Conservation (phyloP, 2,329 filamentous ascomycete species). For the Helotiales sp. region DNA sequence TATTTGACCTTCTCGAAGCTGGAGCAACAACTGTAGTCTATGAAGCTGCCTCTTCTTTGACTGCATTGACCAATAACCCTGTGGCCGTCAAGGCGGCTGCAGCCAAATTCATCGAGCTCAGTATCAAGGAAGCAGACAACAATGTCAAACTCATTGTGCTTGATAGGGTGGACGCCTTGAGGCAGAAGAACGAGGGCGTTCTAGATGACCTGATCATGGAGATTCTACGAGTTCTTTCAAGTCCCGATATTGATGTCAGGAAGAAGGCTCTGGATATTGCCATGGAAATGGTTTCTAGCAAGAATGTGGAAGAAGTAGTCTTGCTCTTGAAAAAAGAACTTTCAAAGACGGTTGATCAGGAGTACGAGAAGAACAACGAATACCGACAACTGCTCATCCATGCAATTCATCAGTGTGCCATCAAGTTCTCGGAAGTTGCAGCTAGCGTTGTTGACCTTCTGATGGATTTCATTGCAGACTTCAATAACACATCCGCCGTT, state of each 20-base stretch:
- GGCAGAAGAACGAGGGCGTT: slow-evolving; percentile 85
- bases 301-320: slow-evolving; percentile 97
- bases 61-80: slow-evolving; percentile 90
- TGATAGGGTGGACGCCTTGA: slow-evolving; percentile 85
- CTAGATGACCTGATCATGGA: slow-evolving; percentile 97
- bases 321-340: slow-evolving; percentile 96
- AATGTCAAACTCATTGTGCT: slow-evolving; percentile 99
- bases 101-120: slow-evolving; percentile 92
- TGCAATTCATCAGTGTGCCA: slow-evolving; percentile 96
- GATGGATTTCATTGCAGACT: slow-evolving; percentile 99
- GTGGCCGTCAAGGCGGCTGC: slow-evolving; percentile 97
- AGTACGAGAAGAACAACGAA: slow-evolving; percentile 97
- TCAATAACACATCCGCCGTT: slow-evolving; percentile 94
- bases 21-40: slow-evolving; percentile 94
- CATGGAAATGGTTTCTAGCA: slow-evolving; percentile 97
- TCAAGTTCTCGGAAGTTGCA: slow-evolving; percentile 98
- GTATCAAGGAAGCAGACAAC: slow-evolving; percentile 97
- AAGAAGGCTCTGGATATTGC: slow-evolving; percentile 88
- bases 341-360: slow-evolving; percentile 95
- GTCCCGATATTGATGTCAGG: slow-evolving; percentile 92
- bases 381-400: slow-evolving; percentile 95
- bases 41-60: slow-evolving; percentile 93
- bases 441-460: slow-evolving; percentile 93
- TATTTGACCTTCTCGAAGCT: slow-evolving; percentile 94
- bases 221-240: slow-evolving; percentile 89